Conservation (phyloP, 768 basidiomycete genomes). For the Boletus rubescentipes region DNA sequence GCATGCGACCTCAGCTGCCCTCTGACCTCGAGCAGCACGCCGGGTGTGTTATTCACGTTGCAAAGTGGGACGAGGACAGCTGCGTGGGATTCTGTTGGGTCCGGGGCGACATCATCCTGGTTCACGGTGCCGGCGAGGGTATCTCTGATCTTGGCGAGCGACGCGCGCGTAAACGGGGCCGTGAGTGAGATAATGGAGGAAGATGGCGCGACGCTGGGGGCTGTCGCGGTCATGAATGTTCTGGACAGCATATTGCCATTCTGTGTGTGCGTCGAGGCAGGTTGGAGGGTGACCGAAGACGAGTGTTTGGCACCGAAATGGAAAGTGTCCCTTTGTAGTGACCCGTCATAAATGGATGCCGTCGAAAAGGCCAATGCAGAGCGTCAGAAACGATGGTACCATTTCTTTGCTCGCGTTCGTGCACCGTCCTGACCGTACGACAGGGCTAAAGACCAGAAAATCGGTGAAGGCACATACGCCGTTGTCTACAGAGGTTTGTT, state of each 20-base stretch:
- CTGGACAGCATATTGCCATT: conserved; percentile 31
- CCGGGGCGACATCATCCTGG: conserved; percentile 17
- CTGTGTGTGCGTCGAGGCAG: not conserved
- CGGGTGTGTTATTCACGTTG: conserved; percentile 65
- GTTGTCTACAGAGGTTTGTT: conserved; percentile 86
- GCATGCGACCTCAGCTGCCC: conserved; percentile 66
- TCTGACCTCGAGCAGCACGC: conserved; percentile 71
- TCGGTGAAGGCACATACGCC: conserved; percentile 93
- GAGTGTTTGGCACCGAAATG: not conserved
- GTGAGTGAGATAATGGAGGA: conserved; percentile 33
- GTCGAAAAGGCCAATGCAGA: conserved; percentile 78
- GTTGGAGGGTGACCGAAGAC: no score
- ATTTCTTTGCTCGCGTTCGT: not conserved
- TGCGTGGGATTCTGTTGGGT: conserved; percentile 45
- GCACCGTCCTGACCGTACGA: conserved; percentile 6
- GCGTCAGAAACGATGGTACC: conserved; percentile 67
- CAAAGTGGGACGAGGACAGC: conserved; percentile 78
- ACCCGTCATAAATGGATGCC: conserved; percentile 55
- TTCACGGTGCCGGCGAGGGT: conserved; percentile 22
- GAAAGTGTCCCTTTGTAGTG: conserved; percentile 1
- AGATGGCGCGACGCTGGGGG: not conserved
- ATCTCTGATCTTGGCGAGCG: conserved; percentile 32
- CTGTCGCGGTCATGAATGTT: conserved; percentile 19
- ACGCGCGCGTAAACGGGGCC: conserved; percentile 36
- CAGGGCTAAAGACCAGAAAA: conserved; percentile 80